Evolutionary conservation across 2,329 filamentous ascomycete genomes (phyloP), one percentile per base, ranked within the genome.

Genomic region (Pseudogymnoascus sp.): DNA sequence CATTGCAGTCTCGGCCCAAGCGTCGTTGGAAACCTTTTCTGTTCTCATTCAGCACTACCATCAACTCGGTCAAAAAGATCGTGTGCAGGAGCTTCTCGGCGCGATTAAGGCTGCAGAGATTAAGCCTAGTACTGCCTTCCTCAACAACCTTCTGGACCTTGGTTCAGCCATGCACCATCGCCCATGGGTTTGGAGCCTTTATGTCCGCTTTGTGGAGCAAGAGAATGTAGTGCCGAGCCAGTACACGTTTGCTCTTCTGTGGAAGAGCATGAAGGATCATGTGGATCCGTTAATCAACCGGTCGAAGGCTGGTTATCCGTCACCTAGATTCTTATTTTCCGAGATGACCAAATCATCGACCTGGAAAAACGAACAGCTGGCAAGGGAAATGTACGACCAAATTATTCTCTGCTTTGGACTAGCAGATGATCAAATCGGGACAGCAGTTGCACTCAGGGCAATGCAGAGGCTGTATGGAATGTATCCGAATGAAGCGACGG

Each of bases 1-100:
- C 63, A 70, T 73, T 62, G 72, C 79, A 40, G 72, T 73, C 22
- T 74, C 79, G 3, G 79, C 88, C 81, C 77, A 80, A 53, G 90
- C 89, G 2, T 91, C 83, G 2, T 81, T 89, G 43, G 90, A 95
- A 74, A 95, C 90, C 0, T 93, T 93, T 71, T 87, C 84, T 2
- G 80, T 95, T 11, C 78, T 95, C 33, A 83, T 91, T 1, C 82
- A 89, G 64, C 85, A 90, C 71, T 93, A 91, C 71, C 84, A 84
- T 60, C 78, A 84, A 46, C 83, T 87, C 16, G 79, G 82, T 14
- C 79, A 88, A 16, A 81, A 86, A 38, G 72, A 76, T 12, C 81
- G 81, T 63, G 80, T 91, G 60, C 77, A 83, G 59, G 77, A 81
- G 61, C 77, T 93, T 4, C 87, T 85, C 74, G 78, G 83, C 33